A percentile compares a stretch with the other conserved stretches of the same genome.
Conservation (phyloP, 768 basidiomycete species). For the Pisolithus marmoratus region DNA sequence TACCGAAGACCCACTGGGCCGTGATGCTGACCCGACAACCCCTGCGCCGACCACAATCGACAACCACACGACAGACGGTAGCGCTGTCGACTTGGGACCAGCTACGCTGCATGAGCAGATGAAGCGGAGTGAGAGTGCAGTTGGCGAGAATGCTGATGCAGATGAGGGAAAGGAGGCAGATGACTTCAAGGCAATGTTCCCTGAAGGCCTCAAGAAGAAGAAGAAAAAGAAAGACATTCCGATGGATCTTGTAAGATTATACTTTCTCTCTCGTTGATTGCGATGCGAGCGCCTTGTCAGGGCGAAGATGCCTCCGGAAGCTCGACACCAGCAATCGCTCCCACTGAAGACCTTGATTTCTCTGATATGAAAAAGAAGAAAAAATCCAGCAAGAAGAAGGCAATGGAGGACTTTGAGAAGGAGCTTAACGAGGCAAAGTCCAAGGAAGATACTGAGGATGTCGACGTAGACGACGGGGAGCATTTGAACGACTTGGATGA, state of each 20-base stretch:
- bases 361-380: conserved; percentile 98
- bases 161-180: conserved; percentile 58
- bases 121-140: conserved; percentile 41
- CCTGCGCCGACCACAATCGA: conserved; percentile 74
- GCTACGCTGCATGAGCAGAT: conserved; percentile 73
- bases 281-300: conserved; percentile 27
- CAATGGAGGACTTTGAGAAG: conserved; percentile 92
- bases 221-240: conserved; percentile 93
- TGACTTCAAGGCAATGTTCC: conserved; percentile 76
- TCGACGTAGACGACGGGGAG: conserved; percentile 53
- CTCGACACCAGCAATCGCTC: conserved; percentile 45
- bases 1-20: conserved; percentile 76
- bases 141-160: conserved; percentile 28
- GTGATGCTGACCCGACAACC: conserved; percentile 76
- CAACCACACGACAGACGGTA: conserved; percentile 60
- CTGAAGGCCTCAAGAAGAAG: conserved; percentile 82
- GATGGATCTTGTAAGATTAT: conserved; percentile 60
- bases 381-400: conserved; percentile 85
- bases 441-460: conserved; percentile 58
- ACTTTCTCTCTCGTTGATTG: background rate
- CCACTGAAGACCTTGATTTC: conserved; percentile 80
- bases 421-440: conserved; percentile 72
- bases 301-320: conserved; percentile 60
- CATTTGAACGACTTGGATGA: conserved; percentile 70
- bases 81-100: conserved; percentile 71